Evolutionary conservation across 2,329 filamentous ascomycete genomes (phyloP).

Genomic region (Aureobasidium sp.): DNA sequence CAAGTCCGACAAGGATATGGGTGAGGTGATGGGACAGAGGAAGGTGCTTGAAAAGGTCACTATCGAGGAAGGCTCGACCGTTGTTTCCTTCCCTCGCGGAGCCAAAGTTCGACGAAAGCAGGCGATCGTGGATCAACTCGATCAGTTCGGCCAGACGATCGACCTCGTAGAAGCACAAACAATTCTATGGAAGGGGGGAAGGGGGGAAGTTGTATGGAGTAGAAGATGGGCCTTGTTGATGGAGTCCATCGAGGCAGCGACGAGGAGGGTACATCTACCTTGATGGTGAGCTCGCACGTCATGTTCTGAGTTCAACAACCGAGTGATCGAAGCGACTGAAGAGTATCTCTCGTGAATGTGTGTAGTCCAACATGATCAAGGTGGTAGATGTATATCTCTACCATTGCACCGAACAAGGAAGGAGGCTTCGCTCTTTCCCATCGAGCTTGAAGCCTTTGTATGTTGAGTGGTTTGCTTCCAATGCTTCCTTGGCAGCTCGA

Average conservation of each 20-base stretch:
- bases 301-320: neutral
- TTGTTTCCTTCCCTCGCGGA: neutral
- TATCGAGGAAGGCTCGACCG: neutral
- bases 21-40: neutral
- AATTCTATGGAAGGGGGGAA: neutral
- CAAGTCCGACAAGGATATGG: neutral
- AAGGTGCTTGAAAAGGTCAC: neutral
- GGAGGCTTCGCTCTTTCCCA: neutral
- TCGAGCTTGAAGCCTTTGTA: neutral
- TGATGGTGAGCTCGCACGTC: conserved; percentile 15
- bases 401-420: neutral
- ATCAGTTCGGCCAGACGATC: neutral
- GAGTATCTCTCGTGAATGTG: neutral
- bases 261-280: neutral
- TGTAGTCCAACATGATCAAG: neutral
- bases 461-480: neutral
- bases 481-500: neutral
- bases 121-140: neutral
- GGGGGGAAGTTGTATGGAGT: neutral
- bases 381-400: neutral
- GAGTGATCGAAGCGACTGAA: neutral
- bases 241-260: neutral
- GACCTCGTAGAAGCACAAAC: neutral
- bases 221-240: neutral
- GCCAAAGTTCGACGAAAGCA: neutral